Evolutionary conservation across 352 stramenopile species (phyloP), one percentile per base, ranked within the genome.

Genomic region (Phytophthora capsici): DNA sequence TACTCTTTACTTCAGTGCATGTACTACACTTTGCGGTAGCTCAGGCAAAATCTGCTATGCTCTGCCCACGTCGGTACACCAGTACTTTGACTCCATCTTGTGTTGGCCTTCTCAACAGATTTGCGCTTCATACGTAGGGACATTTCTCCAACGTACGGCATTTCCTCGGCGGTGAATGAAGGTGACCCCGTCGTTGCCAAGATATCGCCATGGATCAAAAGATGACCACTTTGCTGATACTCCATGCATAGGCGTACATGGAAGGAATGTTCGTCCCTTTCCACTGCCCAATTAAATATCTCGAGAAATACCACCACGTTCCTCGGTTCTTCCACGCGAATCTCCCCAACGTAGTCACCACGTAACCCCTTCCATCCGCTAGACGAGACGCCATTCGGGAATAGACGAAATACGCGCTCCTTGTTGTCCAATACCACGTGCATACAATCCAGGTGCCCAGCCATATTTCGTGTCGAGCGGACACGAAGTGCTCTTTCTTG

Each of bases 261-360:
- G 38, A 78, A 80, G 1, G 78, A 88, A 6, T 47, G 38, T 12
- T 57, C 34, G 8, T 28, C 52, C 52, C 66, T 47, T 23, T 65
- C 46, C 25, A 77, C 17, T n/a, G 77, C 57, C 77, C 77, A 86
- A 9, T 48, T 55, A 32, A 89, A 89, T 1, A 80, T 56, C 47
- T 90, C 72, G 17, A 90, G 36, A 32, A 84, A 82, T n/a, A 80
- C 60, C 3, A 83, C 63, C 1, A 90, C 52, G 14, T 71, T 63
- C 5, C 78, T 67, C 10, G 73, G 61, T 6, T 54, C 63, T 41
- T 88, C 77, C 17, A 82, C 66, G n/a, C 75, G 75, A 44, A 88
- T 83, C 44, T 76, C 71, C 12, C 73, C 84, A 25, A 87, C 57
- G 50, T 93, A 93, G 66, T 93, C 82, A 23, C 84, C 84, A 49